phyloP scores from a whole-genome alignment of 768 basidiomycete species.

The Tremella mesenterica region DNA sequence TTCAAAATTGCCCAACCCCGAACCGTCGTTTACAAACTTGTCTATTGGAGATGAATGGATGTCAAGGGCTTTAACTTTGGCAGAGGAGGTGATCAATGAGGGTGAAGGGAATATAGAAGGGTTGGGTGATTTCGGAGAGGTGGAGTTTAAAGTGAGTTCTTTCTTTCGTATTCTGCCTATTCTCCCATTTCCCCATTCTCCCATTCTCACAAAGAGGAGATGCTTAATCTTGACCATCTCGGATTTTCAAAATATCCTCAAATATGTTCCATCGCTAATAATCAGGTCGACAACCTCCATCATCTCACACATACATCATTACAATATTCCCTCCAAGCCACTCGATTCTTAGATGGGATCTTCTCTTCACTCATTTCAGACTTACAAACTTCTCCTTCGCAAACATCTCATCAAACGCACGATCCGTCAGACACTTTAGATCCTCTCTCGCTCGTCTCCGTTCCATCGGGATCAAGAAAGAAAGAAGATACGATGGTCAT shows the following conservation, averaged over 20 bases:
- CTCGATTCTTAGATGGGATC: slow-evolving; percentile 43
- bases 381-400: slow-evolving; percentile 24
- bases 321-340: slow-evolving; percentile 38
- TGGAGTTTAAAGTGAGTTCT: slow-evolving; percentile 41
- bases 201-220: neutral
- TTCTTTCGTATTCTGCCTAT: neutral
- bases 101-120: slow-evolving; percentile 26
- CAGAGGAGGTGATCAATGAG: slow-evolving; percentile 30
- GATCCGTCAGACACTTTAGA: slow-evolving; percentile 24
- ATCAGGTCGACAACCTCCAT: slow-evolving; percentile 38
- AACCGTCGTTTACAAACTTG: slow-evolving; percentile 15
- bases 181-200: neutral
- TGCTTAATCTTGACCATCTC: too few relatives aligned
- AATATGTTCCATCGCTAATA: neutral
- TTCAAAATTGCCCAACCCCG: slow-evolving; percentile 9
- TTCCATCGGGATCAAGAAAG: slow-evolving; percentile 5
- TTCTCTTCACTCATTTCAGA: slow-evolving; percentile 38
- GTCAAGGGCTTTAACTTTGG: slow-evolving; percentile 44
- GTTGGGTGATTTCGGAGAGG: slow-evolving; percentile 38
- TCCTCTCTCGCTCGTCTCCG: slow-evolving; percentile 16
- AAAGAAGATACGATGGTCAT: slow-evolving; percentile 31
- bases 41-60: slow-evolving; percentile 23
- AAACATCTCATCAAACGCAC: neutral
- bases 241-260: neutral
- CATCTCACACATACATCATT: slow-evolving; percentile 32